A percentile compares a stretch with the other conserved stretches of the same genome.
phyloP scores from a whole-genome alignment of 352 stramenopile genomes.

The Phytophthora megakarya region DNA sequence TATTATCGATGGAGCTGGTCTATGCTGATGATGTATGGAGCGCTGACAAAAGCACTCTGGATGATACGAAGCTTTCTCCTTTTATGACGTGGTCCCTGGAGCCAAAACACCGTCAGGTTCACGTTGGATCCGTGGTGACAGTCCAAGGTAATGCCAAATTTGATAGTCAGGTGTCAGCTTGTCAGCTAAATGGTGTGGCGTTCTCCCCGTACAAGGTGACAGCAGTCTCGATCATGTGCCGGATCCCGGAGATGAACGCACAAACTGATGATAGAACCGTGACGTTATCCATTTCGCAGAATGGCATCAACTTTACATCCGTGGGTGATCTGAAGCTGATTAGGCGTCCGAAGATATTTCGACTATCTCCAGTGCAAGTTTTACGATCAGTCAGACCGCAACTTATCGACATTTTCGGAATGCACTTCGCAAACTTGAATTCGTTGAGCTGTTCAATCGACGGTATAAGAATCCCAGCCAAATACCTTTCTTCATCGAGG shows the following conservation, averaged over 20 bases:
- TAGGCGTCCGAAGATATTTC: constrained; percentile 28
- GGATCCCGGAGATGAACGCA: constrained; percentile 20
- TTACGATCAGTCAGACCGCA: constrained; percentile 21
- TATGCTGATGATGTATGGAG: constrained; percentile 2
- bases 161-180: constrained; percentile 17
- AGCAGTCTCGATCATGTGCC: constrained; percentile 27
- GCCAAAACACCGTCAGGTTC: constrained; percentile 28
- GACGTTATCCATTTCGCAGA: constrained; percentile 35
- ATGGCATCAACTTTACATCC: constrained; percentile 23
- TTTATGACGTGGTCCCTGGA: constrained; percentile 34
- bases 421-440: constrained; percentile 36
- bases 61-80: constrained; percentile 1
- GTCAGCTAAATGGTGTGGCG: constrained; percentile 24
- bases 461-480: not conserved
- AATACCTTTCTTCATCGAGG: constrained; percentile 34
- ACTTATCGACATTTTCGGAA: constrained; percentile 37
- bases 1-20: constrained; percentile 28
- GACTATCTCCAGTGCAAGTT: constrained; percentile 23
- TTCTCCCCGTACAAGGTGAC: constrained; percentile 24
- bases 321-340: constrained; percentile 21
- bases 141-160: constrained; percentile 31
- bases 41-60: constrained; percentile 10
- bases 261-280: not conserved
- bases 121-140: constrained; percentile 28
- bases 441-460: constrained; percentile 29